Evolutionary conservation across 495 filamentous ascomycete species (phyloP).

Genomic region (Cenococcum geophilum): DNA sequence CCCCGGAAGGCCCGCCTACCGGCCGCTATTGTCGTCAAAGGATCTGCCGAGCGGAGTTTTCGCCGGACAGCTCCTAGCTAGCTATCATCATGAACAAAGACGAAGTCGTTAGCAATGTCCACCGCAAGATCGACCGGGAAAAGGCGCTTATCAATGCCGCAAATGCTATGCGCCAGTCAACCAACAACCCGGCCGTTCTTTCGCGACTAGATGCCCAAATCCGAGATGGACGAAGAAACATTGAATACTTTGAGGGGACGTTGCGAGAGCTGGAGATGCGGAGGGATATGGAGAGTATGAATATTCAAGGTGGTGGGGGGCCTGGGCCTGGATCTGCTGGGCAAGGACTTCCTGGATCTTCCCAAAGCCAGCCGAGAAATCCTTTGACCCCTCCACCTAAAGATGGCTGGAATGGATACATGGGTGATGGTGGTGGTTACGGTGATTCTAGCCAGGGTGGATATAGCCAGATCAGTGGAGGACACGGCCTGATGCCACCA

Average conservation of each 20-base stretch:
- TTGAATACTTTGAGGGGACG: constrained; percentile 87
- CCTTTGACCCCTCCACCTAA: constrained; percentile 42
- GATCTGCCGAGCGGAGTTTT: neutral
- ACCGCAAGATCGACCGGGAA: constrained; percentile 96
- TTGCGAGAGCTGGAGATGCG: constrained; percentile 84
- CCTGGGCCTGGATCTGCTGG: constrained; percentile 36
- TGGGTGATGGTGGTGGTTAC: constrained; percentile 46
- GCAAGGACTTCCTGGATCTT: constrained; percentile 24
- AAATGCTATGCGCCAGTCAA: constrained; percentile 89
- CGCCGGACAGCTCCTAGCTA: neutral
- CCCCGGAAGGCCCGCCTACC: neutral
- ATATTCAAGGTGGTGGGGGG: constrained; percentile 42
- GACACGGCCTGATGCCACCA: constrained; percentile 70
- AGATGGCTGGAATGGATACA: constrained; percentile 46
- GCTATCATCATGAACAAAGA: constrained; percentile 56
- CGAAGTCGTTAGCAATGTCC: constrained; percentile 77
- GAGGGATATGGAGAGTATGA: constrained; percentile 59
- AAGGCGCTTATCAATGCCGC: constrained; percentile 92
- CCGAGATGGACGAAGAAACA: constrained; percentile 84
- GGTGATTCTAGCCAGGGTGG: constrained; percentile 48
- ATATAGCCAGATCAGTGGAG: constrained; percentile 51
- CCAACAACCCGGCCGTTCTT: constrained; percentile 82
- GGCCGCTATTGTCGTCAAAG: constrained; percentile 1
- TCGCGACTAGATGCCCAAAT: constrained; percentile 86
- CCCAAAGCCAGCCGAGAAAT: constrained; percentile 21